phyloP scores from a whole-genome alignment of 352 stramenopile genomes.

The Saprolegnia parasitica region DNA sequence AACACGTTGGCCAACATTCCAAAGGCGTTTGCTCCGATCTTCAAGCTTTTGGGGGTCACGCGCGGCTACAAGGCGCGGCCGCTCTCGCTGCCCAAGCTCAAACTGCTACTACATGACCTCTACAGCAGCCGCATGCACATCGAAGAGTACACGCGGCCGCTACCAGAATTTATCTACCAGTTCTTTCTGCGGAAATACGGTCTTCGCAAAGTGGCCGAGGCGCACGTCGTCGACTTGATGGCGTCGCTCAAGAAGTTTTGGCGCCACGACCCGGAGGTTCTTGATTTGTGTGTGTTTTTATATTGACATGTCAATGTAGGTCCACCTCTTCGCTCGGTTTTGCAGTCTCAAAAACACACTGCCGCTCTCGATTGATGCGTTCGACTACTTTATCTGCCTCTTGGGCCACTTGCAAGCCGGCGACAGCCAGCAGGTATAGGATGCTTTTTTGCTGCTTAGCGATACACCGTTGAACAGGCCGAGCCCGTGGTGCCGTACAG shows the following conservation, averaged over 20 bases:
- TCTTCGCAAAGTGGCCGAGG: conserved; percentile 12
- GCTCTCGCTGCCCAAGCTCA: conserved; percentile 3
- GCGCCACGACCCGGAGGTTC: neutral
- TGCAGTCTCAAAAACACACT: neutral
- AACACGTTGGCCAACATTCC: conserved; percentile 3
- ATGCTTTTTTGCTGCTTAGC: neutral
- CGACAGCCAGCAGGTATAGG: neutral
- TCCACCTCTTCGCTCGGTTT: conserved; percentile 1
- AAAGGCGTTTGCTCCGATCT: neutral
- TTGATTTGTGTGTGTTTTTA: too few relatives aligned
- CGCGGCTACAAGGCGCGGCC: neutral
- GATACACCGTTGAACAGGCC: neutral
- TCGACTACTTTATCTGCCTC: conserved; percentile 14
- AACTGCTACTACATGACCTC: conserved; percentile 14
- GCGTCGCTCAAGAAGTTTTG: conserved; percentile 12
- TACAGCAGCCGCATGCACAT: neutral
- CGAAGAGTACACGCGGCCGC: neutral
- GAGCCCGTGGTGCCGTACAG: neutral
- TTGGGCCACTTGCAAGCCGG: neutral
- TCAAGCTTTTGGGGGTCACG: conserved; percentile 4
- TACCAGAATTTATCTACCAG: conserved; percentile 5
- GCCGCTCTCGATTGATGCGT: conserved; percentile 8
- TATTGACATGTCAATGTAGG: conserved; percentile 2
- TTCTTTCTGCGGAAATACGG: conserved; percentile 16
- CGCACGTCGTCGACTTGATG: conserved; percentile 12